Percentiles rank a stretch among this genome's conserved stretches.
These are phyloP conservation scores for Piloderma croceum DNA, from an alignment of 768 basidiomycete species.

Conservation along the genomic window DNA sequence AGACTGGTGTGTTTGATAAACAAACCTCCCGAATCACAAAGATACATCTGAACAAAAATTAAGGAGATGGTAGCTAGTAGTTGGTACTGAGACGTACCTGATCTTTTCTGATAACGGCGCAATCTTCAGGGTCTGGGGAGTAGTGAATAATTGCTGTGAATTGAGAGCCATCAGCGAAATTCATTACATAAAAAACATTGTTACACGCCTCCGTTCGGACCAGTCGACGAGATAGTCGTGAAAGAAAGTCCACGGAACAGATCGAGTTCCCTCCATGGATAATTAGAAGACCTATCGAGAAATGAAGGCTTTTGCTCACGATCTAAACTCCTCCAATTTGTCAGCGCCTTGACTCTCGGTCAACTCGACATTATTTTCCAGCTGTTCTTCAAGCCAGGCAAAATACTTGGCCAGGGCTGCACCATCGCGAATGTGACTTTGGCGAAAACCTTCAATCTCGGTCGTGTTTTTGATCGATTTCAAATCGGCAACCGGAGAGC, in stretches of 20 bases:
- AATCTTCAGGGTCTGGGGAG: conserved; percentile 66
- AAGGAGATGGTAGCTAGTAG: neutral
- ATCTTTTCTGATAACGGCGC: conserved; percentile 69
- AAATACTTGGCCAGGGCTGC: conserved; percentile 86
- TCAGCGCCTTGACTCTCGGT: conserved; percentile 80
- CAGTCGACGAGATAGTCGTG: conserved; percentile 86
- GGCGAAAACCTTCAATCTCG: conserved; percentile 87
- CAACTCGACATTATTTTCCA: conserved; percentile 54
- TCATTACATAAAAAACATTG: neutral
- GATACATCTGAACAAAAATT: conserved; percentile 30
- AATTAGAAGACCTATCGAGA: conserved; percentile 1
- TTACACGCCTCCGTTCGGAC: conserved; percentile 81
- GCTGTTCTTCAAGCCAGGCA: conserved; percentile 87
- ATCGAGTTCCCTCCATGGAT: conserved; percentile 55
- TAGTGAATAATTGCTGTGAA: conserved; percentile 88
- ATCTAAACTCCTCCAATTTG: conserved; percentile 72
- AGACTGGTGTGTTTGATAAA: neutral
- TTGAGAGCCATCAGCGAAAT: conserved; percentile 1
- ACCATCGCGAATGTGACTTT: conserved; percentile 86
- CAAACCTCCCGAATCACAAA: conserved; percentile 79
- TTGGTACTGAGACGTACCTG: conserved; percentile 38
- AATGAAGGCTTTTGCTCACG: conserved; percentile 42
- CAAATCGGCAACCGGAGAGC: conserved; percentile 73
- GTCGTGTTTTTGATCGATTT: conserved; percentile 77
- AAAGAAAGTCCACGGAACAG: conserved; percentile 88